Conservation (phyloP, 495 filamentous ascomycete genomes). For the Schizothecium vesticola region DNA sequence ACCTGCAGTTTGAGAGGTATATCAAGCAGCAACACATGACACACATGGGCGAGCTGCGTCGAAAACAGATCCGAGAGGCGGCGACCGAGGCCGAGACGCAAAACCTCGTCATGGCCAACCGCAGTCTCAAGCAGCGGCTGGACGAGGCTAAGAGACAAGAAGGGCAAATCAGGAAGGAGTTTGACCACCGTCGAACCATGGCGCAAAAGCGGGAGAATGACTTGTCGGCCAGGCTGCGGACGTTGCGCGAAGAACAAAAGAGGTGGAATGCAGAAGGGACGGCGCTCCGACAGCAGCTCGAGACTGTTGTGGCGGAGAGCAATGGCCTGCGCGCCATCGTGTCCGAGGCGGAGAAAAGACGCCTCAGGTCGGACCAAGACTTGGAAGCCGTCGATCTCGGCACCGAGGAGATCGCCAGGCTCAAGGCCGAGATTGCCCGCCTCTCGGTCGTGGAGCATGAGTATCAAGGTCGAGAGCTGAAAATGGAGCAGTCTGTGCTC, state of each 20-base stretch:
- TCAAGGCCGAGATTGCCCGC: constrained; percentile 52
- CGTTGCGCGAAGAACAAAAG: constrained; percentile 62
- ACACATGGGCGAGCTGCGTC: constrained; percentile 66
- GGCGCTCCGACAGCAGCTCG: constrained; percentile 48
- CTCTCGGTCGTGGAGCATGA: constrained; percentile 51
- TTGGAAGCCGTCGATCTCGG: constrained; percentile 53
- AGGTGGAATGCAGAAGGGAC: constrained; percentile 53
- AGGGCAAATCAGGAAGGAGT: constrained; percentile 58
- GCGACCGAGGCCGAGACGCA: constrained; percentile 70
- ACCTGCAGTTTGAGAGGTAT: constrained; percentile 72
- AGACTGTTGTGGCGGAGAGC: constrained; percentile 46
- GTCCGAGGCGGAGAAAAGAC: constrained; percentile 55
- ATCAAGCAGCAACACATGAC: constrained; percentile 69
- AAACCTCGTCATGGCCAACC: constrained; percentile 65
- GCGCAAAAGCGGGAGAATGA: constrained; percentile 67
- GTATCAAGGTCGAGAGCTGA: constrained; percentile 53
- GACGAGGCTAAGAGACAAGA: constrained; percentile 63
- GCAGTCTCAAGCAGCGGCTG: constrained; percentile 59
- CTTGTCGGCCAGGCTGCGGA: constrained; percentile 52
- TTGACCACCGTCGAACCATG: constrained; percentile 56
- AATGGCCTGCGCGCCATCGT: constrained; percentile 54
- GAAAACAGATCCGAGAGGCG: constrained; percentile 62
- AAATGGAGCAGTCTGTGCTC: constrained; percentile 45
- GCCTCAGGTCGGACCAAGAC: constrained; percentile 52
- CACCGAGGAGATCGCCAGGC: constrained; percentile 53